Conservation (phyloP, 805 yeast genomes). For the Wickerhamiella siamensis region DNA sequence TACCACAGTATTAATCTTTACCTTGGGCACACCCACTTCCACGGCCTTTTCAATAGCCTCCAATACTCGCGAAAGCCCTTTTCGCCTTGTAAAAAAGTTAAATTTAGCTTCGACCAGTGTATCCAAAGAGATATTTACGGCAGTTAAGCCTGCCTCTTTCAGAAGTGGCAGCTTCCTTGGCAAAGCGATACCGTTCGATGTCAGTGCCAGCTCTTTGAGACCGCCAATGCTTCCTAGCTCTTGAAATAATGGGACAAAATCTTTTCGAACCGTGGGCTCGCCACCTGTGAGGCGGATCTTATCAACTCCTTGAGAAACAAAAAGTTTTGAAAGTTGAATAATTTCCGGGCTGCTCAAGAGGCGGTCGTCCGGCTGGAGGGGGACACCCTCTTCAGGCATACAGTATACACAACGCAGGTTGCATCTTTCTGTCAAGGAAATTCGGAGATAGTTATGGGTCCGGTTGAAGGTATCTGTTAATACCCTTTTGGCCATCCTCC, state of each 20-base stretch:
- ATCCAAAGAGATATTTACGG: slow-evolving; percentile 36
- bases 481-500: slow-evolving; percentile 3
- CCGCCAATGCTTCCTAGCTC: slow-evolving; percentile 29
- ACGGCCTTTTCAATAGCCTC: slow-evolving; percentile 33
- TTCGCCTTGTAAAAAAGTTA: slow-evolving; percentile 34
- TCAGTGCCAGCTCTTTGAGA: slow-evolving; percentile 35
- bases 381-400: slow-evolving; percentile 45
- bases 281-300: slow-evolving; percentile 43
- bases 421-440: slow-evolving; percentile 39
- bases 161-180: slow-evolving; percentile 34
- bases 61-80: slow-evolving; percentile 34
- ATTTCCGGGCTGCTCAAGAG: slow-evolving; percentile 34
- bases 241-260: slow-evolving; percentile 32
- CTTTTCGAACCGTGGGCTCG: slow-evolving; percentile 41
- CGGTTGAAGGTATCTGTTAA: slow-evolving; percentile 33
- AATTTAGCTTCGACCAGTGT: slow-evolving; percentile 40
- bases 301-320: slow-evolving; percentile 36
- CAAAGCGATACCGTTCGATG: slow-evolving; percentile 39
- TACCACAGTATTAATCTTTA: slow-evolving; percentile 38
- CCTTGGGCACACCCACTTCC: slow-evolving; percentile 31
- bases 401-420: slow-evolving; percentile 35
- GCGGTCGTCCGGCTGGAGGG: slow-evolving; percentile 30
- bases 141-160: slow-evolving; percentile 31
- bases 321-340: slow-evolving; percentile 29
- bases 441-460: slow-evolving; percentile 36